Evolutionary conservation across 768 basidiomycete genomes (phyloP), one percentile per base, ranked within the genome.

Genomic region (Tylopilus sp.): DNA sequence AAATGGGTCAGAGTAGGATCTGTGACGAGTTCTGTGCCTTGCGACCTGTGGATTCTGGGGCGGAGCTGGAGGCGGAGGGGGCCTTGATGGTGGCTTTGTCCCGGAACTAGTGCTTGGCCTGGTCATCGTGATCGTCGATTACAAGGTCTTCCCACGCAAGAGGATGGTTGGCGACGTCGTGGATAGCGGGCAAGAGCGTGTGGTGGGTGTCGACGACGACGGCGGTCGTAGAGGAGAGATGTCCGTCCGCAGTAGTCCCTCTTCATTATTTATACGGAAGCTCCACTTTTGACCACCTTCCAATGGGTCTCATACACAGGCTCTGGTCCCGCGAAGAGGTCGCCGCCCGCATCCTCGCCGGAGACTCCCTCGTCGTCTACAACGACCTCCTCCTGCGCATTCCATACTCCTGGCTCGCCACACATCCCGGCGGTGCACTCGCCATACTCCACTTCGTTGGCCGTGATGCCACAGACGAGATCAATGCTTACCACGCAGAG

Each of bases 381-480:
- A 71, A 77, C 63, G 75, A 75, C 61, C 72, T 76, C 50, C 79
- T 86, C 59, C 78, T 86, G 45, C 78, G 78, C 42, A 81, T 92
- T 13, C 82, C 91, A 6, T 69, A 74, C 11, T 67, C 74, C 13
- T 98, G 94, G 94, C 82, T 94, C n/a, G 71, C 79, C 4, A 75
- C 80, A 4, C 95, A 98, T 65, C 97, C 97, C 1, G 97, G 97
- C 39, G 94, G 95, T 35, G 69, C 80, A 4, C 85, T 98, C 44
- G 79, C 93, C 13, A 81, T 99, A 51, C 82, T 95, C 22, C 97
- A 99, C 71, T 98, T 94, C 61, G 84, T 98, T 38, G 97, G 95
- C 3, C 80, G 95, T 49, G 95, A 99, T 65, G 95, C 95, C 0
- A 81, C 91, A 0, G 89, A 95, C 72, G 97, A 99, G 69, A 89